Base-by-base conservation (phyloP, 2,329 filamentous ascomycete genomes). In the Aspergillus versicolor region DNA sequence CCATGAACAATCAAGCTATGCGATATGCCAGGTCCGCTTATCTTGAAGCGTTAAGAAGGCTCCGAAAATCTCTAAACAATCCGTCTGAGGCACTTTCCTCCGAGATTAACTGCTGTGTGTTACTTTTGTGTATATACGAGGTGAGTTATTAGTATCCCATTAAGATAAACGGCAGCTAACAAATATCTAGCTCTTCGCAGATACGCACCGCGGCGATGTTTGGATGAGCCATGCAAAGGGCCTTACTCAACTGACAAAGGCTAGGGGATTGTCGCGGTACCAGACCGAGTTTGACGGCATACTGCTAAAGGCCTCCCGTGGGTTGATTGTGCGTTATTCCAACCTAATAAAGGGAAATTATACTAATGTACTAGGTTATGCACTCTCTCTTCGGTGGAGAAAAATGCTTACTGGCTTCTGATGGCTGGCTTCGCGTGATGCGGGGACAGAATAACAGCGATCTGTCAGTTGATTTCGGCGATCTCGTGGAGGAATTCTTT, bases 191-290 rank as follows among this genome's bases (percentile, higher is more conserved):
- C 63, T 70, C 2, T 70, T 70, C 48, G 57, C 66, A 15, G 65
- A 70, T 30, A 60, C 57, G 5, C 54, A 65, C 4, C 58, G 65
- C 21, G 59, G 66, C 2, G 63, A 63, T 27, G 65, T 64, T 3
- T 70, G 68, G 68, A 70, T 70, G 63, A 69, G 66, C 27, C 68
- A 70, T 50, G 68, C 67, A 17, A 63, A 65, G 24, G 68, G 64
- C 2, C 55, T 70, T 24, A 63, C 65, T 41, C 67, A 67, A 43
- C 30, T 70, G 37, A 63, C 65, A 22, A 58, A 59, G 40, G 54
- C 61, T n/a, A 53, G 68, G 54, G 67, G 68, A 8, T 60, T 60
- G 11, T 54, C 55, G 7, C 59, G 66, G 21, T 69, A 67, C 49
- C 45, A 48, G 5, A 63, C 60, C 4, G 58, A 61, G 15, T 56